Conservation (phyloP, 805 yeast species). For the Ogataea trehaloabstinens region DNA sequence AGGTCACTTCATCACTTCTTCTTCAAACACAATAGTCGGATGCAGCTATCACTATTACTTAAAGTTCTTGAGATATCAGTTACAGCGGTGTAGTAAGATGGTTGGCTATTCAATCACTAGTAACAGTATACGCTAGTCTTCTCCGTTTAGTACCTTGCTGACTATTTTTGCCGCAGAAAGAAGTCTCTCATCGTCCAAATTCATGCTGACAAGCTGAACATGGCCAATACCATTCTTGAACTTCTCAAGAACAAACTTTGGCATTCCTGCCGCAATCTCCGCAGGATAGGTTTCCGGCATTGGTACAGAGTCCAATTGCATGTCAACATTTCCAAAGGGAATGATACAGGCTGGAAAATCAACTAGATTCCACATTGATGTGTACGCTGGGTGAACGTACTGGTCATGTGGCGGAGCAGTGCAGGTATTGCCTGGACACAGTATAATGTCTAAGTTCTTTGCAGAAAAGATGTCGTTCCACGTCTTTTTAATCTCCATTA, state of each 20-base stretch:
- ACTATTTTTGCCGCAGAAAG: constrained; percentile 5
- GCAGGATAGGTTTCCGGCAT: constrained; percentile 10
- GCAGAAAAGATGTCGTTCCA: constrained; percentile 6
- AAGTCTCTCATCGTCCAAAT: constrained; percentile 56
- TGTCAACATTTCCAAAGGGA: constrained; percentile 33
- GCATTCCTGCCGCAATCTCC: background rate
- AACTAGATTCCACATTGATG: constrained; percentile 17
- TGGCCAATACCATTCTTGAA: constrained; percentile 58
- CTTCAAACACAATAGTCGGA: no score
- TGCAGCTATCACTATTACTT: no score
- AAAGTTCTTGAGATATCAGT: no score
- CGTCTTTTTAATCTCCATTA: no score
- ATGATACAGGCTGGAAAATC: constrained; percentile 43
- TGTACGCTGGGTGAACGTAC: constrained; percentile 17
- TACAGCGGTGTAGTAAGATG: no score
- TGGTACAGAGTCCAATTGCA: constrained; percentile 12
- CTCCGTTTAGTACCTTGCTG: constrained; percentile 2
- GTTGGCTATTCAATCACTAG: no score
- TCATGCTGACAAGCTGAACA: constrained; percentile 59
- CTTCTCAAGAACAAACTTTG: constrained; percentile 48
- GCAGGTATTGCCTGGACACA: constrained; percentile 15
- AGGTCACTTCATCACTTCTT: no score
- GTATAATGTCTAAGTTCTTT: constrained; percentile 10
- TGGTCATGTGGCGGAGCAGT: constrained; percentile 22
- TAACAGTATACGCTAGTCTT: no score